phyloP scores from a whole-genome alignment of 2,329 filamentous ascomycete genomes.

The Didymella sp. region DNA sequence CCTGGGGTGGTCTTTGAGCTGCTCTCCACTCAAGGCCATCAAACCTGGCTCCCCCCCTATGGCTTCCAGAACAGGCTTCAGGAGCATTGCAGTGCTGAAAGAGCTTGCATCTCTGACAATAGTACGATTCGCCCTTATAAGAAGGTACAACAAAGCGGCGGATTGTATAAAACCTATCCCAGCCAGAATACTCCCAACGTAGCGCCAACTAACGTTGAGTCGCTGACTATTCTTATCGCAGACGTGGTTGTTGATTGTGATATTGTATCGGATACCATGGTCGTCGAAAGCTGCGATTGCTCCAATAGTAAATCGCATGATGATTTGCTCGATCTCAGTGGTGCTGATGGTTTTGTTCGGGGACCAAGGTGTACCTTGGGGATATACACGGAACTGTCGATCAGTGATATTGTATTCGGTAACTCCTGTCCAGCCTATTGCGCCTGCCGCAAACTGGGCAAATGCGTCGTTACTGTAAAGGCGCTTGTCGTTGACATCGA shows the following conservation, averaged over 20 bases:
- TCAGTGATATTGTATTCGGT: constrained; percentile 15
- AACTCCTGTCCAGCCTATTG: constrained; percentile 43
- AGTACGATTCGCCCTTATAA: constrained; percentile 37
- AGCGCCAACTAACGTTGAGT: constrained; percentile 42
- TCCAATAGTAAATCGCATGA: constrained; percentile 41
- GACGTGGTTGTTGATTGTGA: constrained; percentile 17
- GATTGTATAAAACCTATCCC: constrained; percentile 39
- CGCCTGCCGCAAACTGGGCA: constrained; percentile 38
- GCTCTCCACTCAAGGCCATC: constrained; percentile 38
- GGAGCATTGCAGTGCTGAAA: constrained; percentile 43
- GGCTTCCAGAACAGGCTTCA: constrained; percentile 37
- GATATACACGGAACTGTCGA: constrained; percentile 29
- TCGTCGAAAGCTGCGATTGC: constrained; percentile 46
- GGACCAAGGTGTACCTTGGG: constrained; percentile 36
- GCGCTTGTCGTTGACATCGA: constrained; percentile 23
- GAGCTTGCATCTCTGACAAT: constrained; percentile 45
- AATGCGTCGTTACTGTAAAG: constrained; percentile 37
- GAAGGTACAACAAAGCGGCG: constrained; percentile 26
- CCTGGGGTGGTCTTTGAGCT: constrained; percentile 39
- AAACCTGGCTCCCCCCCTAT: constrained; percentile 28
- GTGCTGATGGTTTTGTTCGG: constrained; percentile 18
- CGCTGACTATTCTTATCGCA: constrained; percentile 33
- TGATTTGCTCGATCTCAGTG: constrained; percentile 29
- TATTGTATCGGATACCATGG: constrained; percentile 37
- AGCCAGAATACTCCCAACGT: constrained; percentile 30